Percentiles rank a stretch among this genome's conserved stretches.
phyloP scores from a whole-genome alignment of 1,284 basidiomycete genomes.

The Mycosarcoma mackinlayi region DNA sequence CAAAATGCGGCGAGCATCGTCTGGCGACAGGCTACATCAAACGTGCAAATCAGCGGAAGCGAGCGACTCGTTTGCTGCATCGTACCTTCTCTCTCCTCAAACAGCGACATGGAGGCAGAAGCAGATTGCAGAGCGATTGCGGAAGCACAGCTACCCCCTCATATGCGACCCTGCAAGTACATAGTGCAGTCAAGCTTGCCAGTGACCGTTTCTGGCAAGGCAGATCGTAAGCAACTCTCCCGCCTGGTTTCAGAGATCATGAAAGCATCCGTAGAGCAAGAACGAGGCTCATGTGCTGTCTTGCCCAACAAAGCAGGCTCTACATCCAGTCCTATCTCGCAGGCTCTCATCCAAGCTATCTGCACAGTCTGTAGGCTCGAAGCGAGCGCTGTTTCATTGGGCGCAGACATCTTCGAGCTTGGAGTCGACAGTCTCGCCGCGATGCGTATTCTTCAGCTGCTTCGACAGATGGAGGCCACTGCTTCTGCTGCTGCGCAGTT shows the following conservation, averaged over 20 bases:
- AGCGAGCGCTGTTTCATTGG: neutral
- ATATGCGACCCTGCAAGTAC: constrained; percentile 22
- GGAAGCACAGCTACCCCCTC: constrained; percentile 15
- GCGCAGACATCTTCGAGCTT: constrained; percentile 6
- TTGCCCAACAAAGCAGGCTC: neutral
- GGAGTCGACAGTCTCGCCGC: constrained; percentile 27
- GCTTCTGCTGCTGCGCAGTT: neutral
- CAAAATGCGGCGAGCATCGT: constrained; percentile 9
- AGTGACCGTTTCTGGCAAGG: constrained; percentile 15
- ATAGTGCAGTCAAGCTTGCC: constrained; percentile 7
- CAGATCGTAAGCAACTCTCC: constrained; percentile 17
- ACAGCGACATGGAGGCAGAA: constrained; percentile 4
- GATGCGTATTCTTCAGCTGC: constrained; percentile 26
- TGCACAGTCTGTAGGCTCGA: constrained; percentile 2
- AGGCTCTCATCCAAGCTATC: constrained; percentile 5
- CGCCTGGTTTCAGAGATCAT: constrained; percentile 1
- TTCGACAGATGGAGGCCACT: constrained; percentile 9
- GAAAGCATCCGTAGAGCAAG: neutral
- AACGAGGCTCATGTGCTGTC: neutral
- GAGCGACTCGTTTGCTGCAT: constrained; percentile 9
- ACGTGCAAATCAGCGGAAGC: constrained; percentile 1
- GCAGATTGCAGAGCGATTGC: constrained; percentile 20
- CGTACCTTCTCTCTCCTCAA: neutral
- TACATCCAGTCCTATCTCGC: neutral
- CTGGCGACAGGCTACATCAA: neutral